Evolutionary conservation across 106 monocot genomes (phyloP).

Genomic region (Vanilla planifolia): DNA sequence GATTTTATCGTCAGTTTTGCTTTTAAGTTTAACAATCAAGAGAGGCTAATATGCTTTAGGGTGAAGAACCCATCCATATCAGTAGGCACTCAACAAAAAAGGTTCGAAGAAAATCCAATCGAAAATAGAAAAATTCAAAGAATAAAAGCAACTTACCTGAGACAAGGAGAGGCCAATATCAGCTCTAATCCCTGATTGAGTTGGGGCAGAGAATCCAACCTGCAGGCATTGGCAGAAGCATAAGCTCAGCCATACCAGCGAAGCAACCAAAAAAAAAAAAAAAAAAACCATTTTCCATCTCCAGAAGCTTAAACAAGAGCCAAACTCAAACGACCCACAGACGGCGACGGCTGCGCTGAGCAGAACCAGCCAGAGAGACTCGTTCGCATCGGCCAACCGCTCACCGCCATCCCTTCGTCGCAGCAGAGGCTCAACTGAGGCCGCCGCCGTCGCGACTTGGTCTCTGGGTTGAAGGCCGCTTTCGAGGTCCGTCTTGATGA

Average conservation of each 20-base stretch:
- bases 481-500: no score
- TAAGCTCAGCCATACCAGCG: neutral
- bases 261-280: neutral
- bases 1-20: no score
- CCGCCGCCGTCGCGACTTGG: no score
- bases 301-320: slow-evolving; percentile 34
- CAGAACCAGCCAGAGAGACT: slow-evolving; percentile 28
- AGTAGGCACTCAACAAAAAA: no score
- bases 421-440: neutral
- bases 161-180: slow-evolving; percentile 22
- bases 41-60: no score
- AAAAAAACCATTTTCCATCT: neutral
- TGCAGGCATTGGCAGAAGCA: neutral
- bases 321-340: slow-evolving; percentile 60
- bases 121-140: no score
- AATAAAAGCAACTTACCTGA: neutral
- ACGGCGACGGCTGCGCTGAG: slow-evolving; percentile 51
- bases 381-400: neutral
- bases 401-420: neutral
- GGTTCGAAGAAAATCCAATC: no score
- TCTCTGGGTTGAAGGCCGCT: no score
- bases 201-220: slow-evolving; percentile 21
- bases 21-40: no score
- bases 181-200: slow-evolving; percentile 16
- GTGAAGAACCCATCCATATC: no score